These are phyloP conservation scores for Isoetes taiwanensis DNA, from an alignment of 75 land plant species.

Conservation along the genomic window DNA sequence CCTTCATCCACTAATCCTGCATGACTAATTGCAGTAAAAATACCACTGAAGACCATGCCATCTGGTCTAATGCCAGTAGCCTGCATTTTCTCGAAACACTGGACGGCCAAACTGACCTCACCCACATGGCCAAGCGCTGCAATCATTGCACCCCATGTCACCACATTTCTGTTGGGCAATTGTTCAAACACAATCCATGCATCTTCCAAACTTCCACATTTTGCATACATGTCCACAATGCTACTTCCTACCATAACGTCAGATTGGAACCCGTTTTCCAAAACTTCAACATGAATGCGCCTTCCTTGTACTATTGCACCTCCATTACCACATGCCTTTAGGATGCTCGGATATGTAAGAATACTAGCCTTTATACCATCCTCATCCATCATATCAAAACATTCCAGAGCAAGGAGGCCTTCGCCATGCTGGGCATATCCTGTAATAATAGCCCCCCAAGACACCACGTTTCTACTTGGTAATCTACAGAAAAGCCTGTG, in stretches of 20 bases:
- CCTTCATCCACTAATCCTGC: neutral
- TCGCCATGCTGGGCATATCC: neutral
- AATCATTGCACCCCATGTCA: constrained; percentile 1
- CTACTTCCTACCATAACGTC: neutral
- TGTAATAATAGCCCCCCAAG: neutral
- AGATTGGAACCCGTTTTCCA: neutral
- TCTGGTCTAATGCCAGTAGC: neutral
- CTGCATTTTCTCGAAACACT: neutral
- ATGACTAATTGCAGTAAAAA: neutral
- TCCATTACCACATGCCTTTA: neutral
- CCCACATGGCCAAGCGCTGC: neutral
- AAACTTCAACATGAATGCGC: neutral
- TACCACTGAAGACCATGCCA: neutral
- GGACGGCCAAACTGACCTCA: neutral
- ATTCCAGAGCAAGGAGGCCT: neutral
- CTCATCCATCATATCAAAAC: neutral
- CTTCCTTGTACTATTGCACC: neutral
- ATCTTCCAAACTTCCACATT: neutral
- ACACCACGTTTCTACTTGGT: constrained; percentile 3
- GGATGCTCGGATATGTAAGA: neutral
- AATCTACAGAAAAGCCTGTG: neutral
- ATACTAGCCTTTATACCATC: neutral
- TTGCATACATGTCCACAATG: neutral
- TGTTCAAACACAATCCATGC: neutral
- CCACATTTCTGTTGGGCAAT: neutral